Conservation (phyloP, 768 basidiomycete genomes). For the Tylopilus plumbeoviolaceoides region DNA sequence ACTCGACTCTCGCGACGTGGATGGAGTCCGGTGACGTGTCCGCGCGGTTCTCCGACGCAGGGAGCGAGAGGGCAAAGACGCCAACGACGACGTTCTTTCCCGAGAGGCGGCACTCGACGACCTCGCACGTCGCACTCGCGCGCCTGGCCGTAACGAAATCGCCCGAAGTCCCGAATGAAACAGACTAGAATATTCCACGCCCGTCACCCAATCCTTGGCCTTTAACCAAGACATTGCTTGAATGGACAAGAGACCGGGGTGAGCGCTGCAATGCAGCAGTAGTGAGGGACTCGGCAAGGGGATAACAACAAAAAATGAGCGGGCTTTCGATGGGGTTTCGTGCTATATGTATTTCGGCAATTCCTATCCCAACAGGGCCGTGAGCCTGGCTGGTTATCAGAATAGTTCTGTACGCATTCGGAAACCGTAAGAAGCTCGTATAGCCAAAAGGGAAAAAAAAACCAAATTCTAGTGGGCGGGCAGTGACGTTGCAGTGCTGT, state of each 20-base stretch:
- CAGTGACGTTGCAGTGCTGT: constrained; percentile 11
- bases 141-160: constrained; percentile 21
- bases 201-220: constrained; percentile 27
- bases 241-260: background rate
- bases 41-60: constrained; percentile 1
- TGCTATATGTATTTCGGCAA: constrained; percentile 25
- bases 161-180: constrained; percentile 34
- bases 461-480: background rate
- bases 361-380: constrained; percentile 18
- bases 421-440: constrained; percentile 2
- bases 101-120: constrained; percentile 8
- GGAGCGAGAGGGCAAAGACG: constrained; percentile 9
- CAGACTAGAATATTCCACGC: constrained; percentile 32
- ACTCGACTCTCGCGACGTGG: constrained; percentile 5
- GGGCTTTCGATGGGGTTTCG: background rate
- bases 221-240: constrained; percentile 29
- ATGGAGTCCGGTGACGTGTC: constrained; percentile 1
- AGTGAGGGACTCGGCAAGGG: background rate
- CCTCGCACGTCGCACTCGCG: background rate
- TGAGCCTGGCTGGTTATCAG: constrained; percentile 1
- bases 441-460: constrained; percentile 11
- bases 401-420: background rate
- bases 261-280: background rate
- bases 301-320: background rate
- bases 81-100: background rate